phyloP scores from a whole-genome alignment of 805 yeast genomes.

The Metschnikowia borealis region DNA sequence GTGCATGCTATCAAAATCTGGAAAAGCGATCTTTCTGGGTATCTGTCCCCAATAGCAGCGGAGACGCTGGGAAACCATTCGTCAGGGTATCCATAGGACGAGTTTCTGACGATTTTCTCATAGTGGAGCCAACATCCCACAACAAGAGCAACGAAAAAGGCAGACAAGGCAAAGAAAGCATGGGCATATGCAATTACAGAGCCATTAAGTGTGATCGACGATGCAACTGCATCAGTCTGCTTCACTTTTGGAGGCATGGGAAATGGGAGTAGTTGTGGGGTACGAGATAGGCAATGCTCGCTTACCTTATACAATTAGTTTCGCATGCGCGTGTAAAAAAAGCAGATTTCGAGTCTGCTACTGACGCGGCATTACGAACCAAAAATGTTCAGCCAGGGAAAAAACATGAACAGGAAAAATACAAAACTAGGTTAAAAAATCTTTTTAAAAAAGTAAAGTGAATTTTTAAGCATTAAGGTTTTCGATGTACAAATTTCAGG shows the following conservation, averaged over 20 bases:
- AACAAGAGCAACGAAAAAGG: conserved; percentile 69
- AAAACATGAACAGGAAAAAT: not conserved
- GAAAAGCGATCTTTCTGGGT: conserved; percentile 91
- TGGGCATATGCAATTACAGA: conserved; percentile 68
- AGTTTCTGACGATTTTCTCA: conserved; percentile 82
- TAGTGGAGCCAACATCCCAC: conserved; percentile 79
- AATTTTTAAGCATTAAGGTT: too few relatives aligned
- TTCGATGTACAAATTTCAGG: too few relatives aligned
- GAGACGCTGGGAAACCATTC: conserved; percentile 99
- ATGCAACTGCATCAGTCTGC: not conserved
- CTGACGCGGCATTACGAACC: too few relatives aligned
- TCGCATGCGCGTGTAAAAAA: not conserved
- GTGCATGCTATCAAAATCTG: conserved; percentile 90
- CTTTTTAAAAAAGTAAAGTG: too few relatives aligned
- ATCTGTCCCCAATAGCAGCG: conserved; percentile 95
- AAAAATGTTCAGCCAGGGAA: not conserved
- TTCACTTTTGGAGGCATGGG: not conserved
- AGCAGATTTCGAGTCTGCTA: not conserved
- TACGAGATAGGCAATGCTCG: not conserved
- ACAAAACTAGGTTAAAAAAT: too few relatives aligned
- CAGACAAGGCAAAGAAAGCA: conserved; percentile 63
- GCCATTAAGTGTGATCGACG: conserved; percentile 47
- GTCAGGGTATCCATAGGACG: conserved; percentile 86
- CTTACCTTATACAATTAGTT: not conserved
- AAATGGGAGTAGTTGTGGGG: not conserved